phyloP scores from a whole-genome alignment of 305 asterid genomes.

The Plantago lanceolata region DNA sequence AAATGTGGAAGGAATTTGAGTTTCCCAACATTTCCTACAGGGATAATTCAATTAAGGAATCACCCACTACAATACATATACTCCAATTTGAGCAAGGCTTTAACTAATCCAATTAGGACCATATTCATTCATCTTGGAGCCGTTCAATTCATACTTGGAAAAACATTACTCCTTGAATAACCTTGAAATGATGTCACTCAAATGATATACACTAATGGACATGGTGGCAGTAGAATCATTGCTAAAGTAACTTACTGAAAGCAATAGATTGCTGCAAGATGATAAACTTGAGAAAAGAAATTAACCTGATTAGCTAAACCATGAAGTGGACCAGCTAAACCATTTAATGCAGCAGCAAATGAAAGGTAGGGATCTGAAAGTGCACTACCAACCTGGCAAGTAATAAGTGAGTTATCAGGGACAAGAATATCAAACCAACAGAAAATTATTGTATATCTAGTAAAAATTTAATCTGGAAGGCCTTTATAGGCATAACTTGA shows the following conservation, averaged over 20 bases:
- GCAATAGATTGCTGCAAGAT: conserved; percentile 6
- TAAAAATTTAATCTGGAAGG: conserved; percentile 2
- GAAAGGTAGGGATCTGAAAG: conserved; percentile 93
- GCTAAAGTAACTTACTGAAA: not conserved
- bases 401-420: conserved; percentile 10
- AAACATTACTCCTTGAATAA: too few species aligned
- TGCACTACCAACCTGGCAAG: conserved; percentile 73
- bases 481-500: conserved; percentile 14
- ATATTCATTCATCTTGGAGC: not conserved
- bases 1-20: too few species aligned
- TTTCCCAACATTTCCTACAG: too few species aligned
- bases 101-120: not conserved
- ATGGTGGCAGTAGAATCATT: too few species aligned
- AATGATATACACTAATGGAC: too few species aligned
- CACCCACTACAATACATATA: not conserved
- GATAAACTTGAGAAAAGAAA: conserved; percentile 14
- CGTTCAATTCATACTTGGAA: not conserved
- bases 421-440: conserved; percentile 5
- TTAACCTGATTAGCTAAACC: conserved; percentile 91
- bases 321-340: conserved; percentile 90
- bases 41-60: not conserved
- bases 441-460: conserved; percentile 11
- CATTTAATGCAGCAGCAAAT: conserved; percentile 87
- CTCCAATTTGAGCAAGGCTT: too few species aligned
- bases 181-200: too few species aligned